Conservation (phyloP, 1,139 yeast species). For the Tardiomyces depauwii region DNA sequence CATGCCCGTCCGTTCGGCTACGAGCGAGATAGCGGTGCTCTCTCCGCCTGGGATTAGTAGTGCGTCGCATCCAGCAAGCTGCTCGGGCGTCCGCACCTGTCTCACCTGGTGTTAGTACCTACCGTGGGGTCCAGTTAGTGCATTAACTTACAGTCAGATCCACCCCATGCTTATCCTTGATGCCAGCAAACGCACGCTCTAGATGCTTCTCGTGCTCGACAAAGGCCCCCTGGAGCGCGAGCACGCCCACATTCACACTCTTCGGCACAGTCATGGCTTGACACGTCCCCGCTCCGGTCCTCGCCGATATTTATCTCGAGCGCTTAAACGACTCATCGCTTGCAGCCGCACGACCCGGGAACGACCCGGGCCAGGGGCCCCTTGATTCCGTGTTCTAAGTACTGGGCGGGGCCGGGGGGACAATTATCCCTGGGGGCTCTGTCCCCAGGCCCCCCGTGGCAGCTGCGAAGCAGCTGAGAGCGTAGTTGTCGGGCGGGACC, state of each 20-base stretch:
- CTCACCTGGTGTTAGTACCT: constrained; percentile 18
- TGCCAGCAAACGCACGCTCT: constrained; percentile 26
- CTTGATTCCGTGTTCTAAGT: no score
- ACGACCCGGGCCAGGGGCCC: no score
- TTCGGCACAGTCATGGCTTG: not conserved
- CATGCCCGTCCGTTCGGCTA: constrained; percentile 55
- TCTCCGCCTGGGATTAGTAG: constrained; percentile 74
- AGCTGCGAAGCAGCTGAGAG: no score
- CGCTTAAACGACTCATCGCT: no score
- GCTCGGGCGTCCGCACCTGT: constrained; percentile 43
- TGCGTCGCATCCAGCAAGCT: constrained; percentile 43
- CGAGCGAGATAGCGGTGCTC: constrained; percentile 62
- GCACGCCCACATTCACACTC: constrained; percentile 41
- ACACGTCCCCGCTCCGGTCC: no score
- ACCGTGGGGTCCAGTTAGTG: constrained; percentile 15
- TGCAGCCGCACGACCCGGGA: no score
- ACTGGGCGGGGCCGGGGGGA: no score
- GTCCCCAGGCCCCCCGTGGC: no score
- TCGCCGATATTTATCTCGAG: no score
- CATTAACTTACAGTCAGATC: constrained; percentile 1
- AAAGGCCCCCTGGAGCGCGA: constrained; percentile 78
- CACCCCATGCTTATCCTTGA: constrained; percentile 7
- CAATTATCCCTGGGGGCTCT: no score
- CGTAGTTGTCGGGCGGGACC: no score
- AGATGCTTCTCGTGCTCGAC: constrained; percentile 55